These are phyloP conservation scores for Penicillium flavigenum DNA, from an alignment of 495 filamentous ascomycete species.

Conservation along the genomic window DNA sequence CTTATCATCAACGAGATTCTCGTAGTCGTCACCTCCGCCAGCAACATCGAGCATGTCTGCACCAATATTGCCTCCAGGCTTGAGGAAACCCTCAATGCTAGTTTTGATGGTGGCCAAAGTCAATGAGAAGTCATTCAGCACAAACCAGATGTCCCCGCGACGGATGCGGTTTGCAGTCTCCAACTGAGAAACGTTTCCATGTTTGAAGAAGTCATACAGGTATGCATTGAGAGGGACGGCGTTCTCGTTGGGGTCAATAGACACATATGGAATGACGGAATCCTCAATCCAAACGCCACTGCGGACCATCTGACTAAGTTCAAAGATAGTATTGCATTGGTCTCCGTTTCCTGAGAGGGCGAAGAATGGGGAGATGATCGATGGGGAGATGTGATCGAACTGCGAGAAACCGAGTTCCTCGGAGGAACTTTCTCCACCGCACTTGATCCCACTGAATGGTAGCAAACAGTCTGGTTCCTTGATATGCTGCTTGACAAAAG, in stretches of 20 bases:
- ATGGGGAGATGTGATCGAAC: constrained; percentile 21
- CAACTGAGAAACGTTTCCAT: constrained; percentile 59
- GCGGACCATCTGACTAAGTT: constrained; percentile 62
- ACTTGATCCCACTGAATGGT: constrained; percentile 52
- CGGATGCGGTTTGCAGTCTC: constrained; percentile 59
- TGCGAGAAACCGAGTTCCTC: not conserved
- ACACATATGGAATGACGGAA: constrained; percentile 65
- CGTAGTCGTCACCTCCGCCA: constrained; percentile 19
- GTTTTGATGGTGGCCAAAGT: constrained; percentile 64
- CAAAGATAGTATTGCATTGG: constrained; percentile 57
- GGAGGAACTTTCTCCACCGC: not conserved
- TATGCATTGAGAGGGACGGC: constrained; percentile 61
- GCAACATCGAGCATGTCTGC: constrained; percentile 21
- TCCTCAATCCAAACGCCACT: constrained; percentile 70
- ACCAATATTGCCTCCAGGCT: constrained; percentile 10
- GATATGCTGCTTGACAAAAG: constrained; percentile 64
- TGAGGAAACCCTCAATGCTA: constrained; percentile 46
- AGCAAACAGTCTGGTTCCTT: constrained; percentile 49
- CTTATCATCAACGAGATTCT: constrained; percentile 15
- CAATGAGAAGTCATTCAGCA: constrained; percentile 68
- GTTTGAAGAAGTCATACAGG: constrained; percentile 60
- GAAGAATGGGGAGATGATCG: constrained; percentile 63
- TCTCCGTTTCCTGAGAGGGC: constrained; percentile 69
- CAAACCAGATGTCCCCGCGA: constrained; percentile 65
- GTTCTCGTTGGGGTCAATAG: constrained; percentile 52